phyloP scores from a whole-genome alignment of 2,329 filamentous ascomycete species.

The Arachnomyces sp. region DNA sequence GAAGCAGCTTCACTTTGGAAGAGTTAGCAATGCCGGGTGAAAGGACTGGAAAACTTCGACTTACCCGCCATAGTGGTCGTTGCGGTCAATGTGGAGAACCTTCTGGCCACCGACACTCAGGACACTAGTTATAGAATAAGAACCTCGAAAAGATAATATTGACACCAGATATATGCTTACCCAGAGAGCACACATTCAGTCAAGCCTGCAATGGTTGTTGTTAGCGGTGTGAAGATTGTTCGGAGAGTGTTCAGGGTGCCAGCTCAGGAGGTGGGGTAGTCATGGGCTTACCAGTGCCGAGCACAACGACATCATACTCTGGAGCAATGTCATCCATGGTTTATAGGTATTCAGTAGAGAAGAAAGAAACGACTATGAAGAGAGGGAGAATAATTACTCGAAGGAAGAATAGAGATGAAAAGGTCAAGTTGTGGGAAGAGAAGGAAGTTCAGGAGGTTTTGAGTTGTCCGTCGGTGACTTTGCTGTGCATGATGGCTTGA shows the following conservation, averaged over 20 bases:
- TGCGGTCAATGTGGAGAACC: slow-evolving; percentile 96
- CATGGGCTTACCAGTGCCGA: slow-evolving; percentile 78
- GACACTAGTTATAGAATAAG: slow-evolving; percentile 50
- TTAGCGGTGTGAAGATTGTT: slow-evolving; percentile 21
- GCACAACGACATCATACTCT: slow-evolving; percentile 97
- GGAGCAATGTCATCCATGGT: slow-evolving; percentile 96
- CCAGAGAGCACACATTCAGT: slow-evolving; percentile 98
- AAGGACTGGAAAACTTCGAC: slow-evolving; percentile 28
- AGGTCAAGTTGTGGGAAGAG: slow-evolving; percentile 4
- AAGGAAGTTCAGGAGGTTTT: slow-evolving; percentile 21
- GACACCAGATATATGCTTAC: slow-evolving; percentile 45
- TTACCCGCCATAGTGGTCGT: slow-evolving; percentile 96
- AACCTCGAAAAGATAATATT: slow-evolving; percentile 12
- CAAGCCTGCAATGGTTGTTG: slow-evolving; percentile 55
- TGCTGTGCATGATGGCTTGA: too few relatives aligned
- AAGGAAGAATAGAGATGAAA: slow-evolving; percentile 12
- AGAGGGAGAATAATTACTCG: slow-evolving; percentile 15
- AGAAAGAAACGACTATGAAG: slow-evolving; percentile 11
- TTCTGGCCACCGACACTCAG: slow-evolving; percentile 98
- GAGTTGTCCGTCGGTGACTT: slow-evolving; percentile 20
- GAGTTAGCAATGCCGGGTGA: slow-evolving; percentile 11
- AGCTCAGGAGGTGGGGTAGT: slow-evolving; percentile 26
- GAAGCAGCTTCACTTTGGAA: slow-evolving; percentile 75
- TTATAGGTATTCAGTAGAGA: slow-evolving; percentile 15
- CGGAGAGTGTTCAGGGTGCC: slow-evolving; percentile 14